Evolutionary conservation across 78 protist genomes (phyloP).

Genomic region (Monosiga brevicollis): DNA sequence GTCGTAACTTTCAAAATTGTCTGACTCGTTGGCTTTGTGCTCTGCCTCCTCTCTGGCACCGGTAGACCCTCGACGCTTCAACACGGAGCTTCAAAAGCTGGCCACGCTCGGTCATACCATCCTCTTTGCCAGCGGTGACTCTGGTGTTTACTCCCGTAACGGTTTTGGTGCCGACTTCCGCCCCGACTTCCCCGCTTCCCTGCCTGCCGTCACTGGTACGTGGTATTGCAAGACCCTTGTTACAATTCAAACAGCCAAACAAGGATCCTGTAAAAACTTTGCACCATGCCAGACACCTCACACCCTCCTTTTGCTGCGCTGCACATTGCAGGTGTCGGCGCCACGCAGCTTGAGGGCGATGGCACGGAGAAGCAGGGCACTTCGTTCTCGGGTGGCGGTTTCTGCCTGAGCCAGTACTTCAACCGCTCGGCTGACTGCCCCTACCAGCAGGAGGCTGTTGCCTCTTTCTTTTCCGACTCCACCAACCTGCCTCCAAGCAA

Average conservation of each 20-base stretch:
- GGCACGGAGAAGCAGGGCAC: conserved; percentile 3
- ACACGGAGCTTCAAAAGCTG: conserved; percentile 18
- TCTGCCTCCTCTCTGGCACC: not conserved
- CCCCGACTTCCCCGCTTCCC: conserved; percentile 13
- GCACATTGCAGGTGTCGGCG: conserved; percentile 22
- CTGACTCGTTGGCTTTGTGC: too few species aligned
- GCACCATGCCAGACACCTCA: not conserved
- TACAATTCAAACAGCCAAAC: not conserved
- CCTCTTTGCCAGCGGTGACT: conserved; percentile 26
- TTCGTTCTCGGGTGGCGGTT: conserved; percentile 33
- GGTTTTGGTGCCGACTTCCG: not conserved
- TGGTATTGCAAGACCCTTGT: not conserved
- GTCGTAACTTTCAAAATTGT: too few species aligned
- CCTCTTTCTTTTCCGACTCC: not conserved
- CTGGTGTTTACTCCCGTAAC: conserved; percentile 8
- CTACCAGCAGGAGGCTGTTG: conserved; percentile 25
- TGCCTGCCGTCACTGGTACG: not conserved
- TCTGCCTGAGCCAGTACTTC: conserved; percentile 8
- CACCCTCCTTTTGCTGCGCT: too few species aligned
- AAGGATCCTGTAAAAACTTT: not conserved
- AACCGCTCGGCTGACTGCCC: not conserved
- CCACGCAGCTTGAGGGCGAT: conserved; percentile 2
- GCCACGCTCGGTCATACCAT: conserved; percentile 13
- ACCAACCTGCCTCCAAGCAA: conserved; percentile 4
- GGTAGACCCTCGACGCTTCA: not conserved